These are phyloP conservation scores for Saccharum hybrid DNA, from an alignment of 202 grass and related monocot genomes.

Conservation along the genomic window DNA sequence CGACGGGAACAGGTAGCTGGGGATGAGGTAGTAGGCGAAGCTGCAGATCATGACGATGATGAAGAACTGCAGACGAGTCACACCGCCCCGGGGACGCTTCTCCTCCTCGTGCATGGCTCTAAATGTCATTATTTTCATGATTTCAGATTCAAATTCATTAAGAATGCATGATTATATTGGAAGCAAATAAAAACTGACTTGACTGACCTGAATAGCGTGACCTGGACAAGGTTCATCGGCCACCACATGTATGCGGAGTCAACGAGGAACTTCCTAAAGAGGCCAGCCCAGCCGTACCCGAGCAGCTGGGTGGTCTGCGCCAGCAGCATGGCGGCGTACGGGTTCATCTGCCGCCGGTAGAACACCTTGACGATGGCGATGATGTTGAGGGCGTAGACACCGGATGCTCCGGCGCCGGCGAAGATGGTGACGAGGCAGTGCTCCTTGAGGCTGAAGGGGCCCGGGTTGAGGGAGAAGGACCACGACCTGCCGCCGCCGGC, in stretches of 20 bases:
- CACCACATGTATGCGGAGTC: slow-evolving; percentile 94
- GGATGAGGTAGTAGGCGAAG: slow-evolving; percentile 77
- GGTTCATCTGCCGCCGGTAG: slow-evolving; percentile 59
- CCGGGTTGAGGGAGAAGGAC: slow-evolving; percentile 62
- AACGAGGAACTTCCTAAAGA: slow-evolving; percentile 76
- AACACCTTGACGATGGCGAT: slow-evolving; percentile 76
- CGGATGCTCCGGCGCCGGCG: slow-evolving; percentile 46
- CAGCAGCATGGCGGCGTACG: slow-evolving; percentile 64
- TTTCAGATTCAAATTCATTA: no score
- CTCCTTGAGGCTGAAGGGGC: slow-evolving; percentile 80
- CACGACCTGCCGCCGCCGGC: neutral
- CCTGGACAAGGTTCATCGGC: slow-evolving; percentile 79
- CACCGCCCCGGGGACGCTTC: slow-evolving; percentile 51
- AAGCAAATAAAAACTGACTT: no score
- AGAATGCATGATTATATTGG: no score
- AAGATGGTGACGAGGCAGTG: slow-evolving; percentile 82
- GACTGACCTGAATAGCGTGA: slow-evolving; percentile 62
- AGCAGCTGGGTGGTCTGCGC: slow-evolving; percentile 73
- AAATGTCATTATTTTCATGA: no score
- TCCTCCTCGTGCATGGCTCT: slow-evolving; percentile 78
- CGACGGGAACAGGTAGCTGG: slow-evolving; percentile 73
- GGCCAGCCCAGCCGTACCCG: slow-evolving; percentile 88
- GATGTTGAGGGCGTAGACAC: slow-evolving; percentile 72
- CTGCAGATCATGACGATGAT: slow-evolving; percentile 52
- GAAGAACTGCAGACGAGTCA: slow-evolving; percentile 76